Evolutionary conservation across 1,284 basidiomycete genomes (phyloP).

Genomic region (Marasmius oreades): DNA sequence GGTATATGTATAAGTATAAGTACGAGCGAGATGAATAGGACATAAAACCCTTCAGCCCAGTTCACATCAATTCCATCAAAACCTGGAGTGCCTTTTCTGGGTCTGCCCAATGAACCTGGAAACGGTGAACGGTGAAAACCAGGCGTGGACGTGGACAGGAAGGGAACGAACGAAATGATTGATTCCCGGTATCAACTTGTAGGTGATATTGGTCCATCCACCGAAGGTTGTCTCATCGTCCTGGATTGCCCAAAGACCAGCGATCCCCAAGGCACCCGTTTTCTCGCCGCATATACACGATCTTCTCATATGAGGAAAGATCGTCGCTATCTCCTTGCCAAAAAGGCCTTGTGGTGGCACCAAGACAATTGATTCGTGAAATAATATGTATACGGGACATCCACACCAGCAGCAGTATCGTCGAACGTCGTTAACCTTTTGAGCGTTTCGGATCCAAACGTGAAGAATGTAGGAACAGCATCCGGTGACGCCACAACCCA

Average conservation of each 20-base stretch:
- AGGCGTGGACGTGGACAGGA: neutral
- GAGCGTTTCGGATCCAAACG: constrained; percentile 15
- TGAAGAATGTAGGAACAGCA: constrained; percentile 20
- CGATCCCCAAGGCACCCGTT: constrained; percentile 15
- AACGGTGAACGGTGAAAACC: neutral
- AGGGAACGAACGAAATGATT: constrained; percentile 30
- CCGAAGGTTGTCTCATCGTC: constrained; percentile 22
- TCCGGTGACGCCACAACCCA: constrained; percentile 18
- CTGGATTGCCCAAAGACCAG: constrained; percentile 24
- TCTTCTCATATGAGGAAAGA: constrained; percentile 22
- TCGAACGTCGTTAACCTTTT: neutral
- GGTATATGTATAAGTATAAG: too few relatives aligned
- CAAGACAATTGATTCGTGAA: constrained; percentile 9
- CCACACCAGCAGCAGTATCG: constrained; percentile 10
- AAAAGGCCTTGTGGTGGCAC: constrained; percentile 21
- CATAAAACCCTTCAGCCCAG: too few relatives aligned
- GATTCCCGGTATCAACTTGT: constrained; percentile 19
- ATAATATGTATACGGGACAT: constrained; percentile 17
- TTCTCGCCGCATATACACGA: constrained; percentile 17
- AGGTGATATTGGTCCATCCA: constrained; percentile 17
- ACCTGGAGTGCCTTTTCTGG: constrained; percentile 10
- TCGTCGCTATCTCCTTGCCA: constrained; percentile 6
- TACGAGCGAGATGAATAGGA: neutral
- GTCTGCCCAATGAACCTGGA: constrained; percentile 19
- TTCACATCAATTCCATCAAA: neutral